Conservation (phyloP, 139 green algal species). For the Chlamydomonas schloesseri region DNA sequence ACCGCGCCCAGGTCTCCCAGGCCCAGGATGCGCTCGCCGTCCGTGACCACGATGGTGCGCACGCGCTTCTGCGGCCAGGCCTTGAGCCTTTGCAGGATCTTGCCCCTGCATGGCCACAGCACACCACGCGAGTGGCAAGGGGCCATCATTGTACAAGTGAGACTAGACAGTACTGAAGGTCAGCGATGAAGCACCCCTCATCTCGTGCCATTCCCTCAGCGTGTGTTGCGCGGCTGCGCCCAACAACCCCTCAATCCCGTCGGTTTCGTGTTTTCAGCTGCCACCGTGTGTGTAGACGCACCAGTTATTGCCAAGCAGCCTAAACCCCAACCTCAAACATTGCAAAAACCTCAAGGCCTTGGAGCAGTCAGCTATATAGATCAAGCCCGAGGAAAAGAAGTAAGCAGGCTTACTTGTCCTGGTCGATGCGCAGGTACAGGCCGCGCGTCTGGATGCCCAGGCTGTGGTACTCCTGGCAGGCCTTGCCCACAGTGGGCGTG, state of each 20-base stretch:
- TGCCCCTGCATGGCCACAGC: not conserved
- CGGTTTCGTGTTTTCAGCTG: no score
- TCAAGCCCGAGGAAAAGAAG: no score
- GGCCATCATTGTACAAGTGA: no score
- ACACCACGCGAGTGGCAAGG: not conserved
- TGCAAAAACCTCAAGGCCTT: no score
- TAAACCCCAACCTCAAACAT: no score
- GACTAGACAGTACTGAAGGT: not conserved
- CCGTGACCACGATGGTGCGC: constrained; percentile 69
- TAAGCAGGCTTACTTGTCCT: not conserved
- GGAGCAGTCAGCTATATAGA: no score
- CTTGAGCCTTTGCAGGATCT: constrained; percentile 47
- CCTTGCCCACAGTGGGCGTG: constrained; percentile 92
- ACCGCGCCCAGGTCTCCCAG: constrained; percentile 42
- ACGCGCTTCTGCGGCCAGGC: constrained; percentile 59
- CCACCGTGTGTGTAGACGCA: no score
- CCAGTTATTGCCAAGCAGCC: no score
- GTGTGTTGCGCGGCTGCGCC: no score
- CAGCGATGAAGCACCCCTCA: no score
- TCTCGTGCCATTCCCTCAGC: no score
- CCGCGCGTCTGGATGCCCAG: constrained; percentile 50
- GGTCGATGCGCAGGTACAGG: constrained; percentile 43
- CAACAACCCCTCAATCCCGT: no score
- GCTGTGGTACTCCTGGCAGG: constrained; percentile 77
- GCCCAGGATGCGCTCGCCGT: constrained; percentile 81